Evolutionary conservation across 371 early-diverging fungal species (phyloP), one percentile per base, ranked within the genome.

Genomic region (Actinomortierella ambigua): DNA sequence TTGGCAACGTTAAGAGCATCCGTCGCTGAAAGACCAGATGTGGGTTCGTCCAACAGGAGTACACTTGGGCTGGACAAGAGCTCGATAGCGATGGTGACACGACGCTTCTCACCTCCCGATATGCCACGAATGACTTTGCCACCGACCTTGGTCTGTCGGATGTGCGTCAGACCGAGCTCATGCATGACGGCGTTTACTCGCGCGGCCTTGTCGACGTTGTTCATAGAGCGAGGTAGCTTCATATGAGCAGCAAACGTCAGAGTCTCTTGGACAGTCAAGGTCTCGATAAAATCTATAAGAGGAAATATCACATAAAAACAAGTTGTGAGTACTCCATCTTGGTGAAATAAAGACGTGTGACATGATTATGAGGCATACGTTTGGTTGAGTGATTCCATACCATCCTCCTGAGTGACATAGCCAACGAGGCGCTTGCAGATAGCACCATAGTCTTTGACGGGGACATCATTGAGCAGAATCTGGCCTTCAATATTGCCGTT

Each of bases 1-100:
- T 91, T 83, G 44, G 97, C 87, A 17, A 99, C 93, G 52, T 93
- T 91, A 57, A 87, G 82, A 1, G 98, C 96, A 63, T 93, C 95
- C 63, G 90, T 93, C 2, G 93, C 79, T 65, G 98, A 98, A 20
- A 90, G 84, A 48, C 83, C 79, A 18, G 82, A 77, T 4, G 87
- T 85, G 29, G 85, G 83, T 44, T 85, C 79, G 50, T 77, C 77
- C 34, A 79, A 51, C 15, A 77, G 65, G 7, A 80, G 29, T n/a
- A 90, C 85, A 23, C 61, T 77, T 7, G 90, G 88, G 59, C 81
- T 77, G 14, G 90, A 87, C 40, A 90, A 65, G 9, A 89, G 78
- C 41, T 89, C 88, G 61, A 89, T 88, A 28, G 86, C 88, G 46
- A 91, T 90, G 17, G 82, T 81, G 43, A 90, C 68, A 23, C 90